Evolutionary conservation across 106 monocot genomes (phyloP), one percentile per base, ranked within the genome.

Genomic region (Triglochin maritima): DNA sequence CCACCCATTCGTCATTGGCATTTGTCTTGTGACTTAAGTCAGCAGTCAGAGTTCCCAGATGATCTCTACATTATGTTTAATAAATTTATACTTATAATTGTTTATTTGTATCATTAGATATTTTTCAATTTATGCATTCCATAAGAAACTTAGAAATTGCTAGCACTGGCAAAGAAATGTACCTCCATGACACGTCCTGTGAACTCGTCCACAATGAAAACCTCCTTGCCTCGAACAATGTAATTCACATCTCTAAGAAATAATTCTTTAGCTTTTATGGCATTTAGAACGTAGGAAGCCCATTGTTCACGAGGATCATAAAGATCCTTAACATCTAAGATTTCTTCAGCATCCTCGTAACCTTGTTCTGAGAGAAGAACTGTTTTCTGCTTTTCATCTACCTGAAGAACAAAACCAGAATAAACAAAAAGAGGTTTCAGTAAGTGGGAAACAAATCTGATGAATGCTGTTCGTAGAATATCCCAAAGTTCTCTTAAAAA

Each of bases 101-200:
- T n/a, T n/a, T n/a, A n/a, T n/a, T n/a, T n/a, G n/a, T n/a, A n/a
- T n/a, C n/a, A n/a, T n/a, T n/a, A n/a, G n/a, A n/a, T n/a, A n/a
- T n/a, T n/a, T n/a, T n/a, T n/a, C n/a, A n/a, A n/a, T n/a, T n/a
- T n/a, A n/a, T n/a, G n/a, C n/a, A n/a, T n/a, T n/a, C n/a, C n/a
- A n/a, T n/a, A n/a, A n/a, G n/a, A n/a, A n/a, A n/a, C n/a, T n/a
- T n/a, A n/a, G n/a, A n/a, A n/a, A n/a, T n/a, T n/a, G n/a, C n/a
- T n/a, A n/a, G n/a, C n/a, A n/a, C n/a, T n/a, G n/a, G n/a, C n/a
- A n/a, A n/a, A n/a, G n/a, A n/a, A n/a, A n/a, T n/a, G n/a, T n/a
- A 93, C 93, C 79, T 89, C 87, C 94, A 96, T 96, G 59, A 96
- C 95, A 50, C 95, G 79, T 29, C 95, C 95, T 47, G 95, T 95